phyloP scores from a whole-genome alignment of 768 basidiomycete genomes.

The Trametes villosa region DNA sequence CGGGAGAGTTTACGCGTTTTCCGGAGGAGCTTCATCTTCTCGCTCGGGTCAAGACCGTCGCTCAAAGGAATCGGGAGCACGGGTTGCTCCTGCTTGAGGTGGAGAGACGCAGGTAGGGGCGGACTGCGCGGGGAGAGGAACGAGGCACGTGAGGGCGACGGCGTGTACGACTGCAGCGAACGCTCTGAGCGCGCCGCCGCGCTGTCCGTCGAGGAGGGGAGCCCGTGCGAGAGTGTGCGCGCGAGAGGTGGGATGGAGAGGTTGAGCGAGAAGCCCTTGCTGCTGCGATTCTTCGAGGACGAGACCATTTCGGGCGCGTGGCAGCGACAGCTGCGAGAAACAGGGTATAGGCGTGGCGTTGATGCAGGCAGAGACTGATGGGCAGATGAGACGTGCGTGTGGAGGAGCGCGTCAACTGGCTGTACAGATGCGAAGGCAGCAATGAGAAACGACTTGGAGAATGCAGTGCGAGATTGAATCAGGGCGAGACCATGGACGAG shows the following conservation, averaged over 20 bases:
- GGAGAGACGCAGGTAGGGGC: constrained; percentile 16
- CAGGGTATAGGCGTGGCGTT: constrained; percentile 10
- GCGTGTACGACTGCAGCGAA: constrained; percentile 1
- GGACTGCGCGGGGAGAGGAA: constrained; percentile 24
- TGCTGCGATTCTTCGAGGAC: constrained; percentile 15
- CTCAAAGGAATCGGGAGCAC: constrained; percentile 15
- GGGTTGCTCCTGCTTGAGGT: constrained; percentile 31
- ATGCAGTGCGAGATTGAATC: background rate
- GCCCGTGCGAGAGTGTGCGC: background rate
- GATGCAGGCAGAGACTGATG: constrained; percentile 16
- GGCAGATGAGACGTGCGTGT: constrained; percentile 8
- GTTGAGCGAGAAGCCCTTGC: constrained; percentile 19
- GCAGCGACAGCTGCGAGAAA: background rate
- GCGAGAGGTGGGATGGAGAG: constrained; percentile 14
- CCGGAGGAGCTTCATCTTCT: constrained; percentile 44
- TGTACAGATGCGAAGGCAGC: constrained; percentile 4
- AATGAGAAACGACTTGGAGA: background rate
- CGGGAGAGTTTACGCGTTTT: constrained; percentile 50
- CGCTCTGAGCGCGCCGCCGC: background rate
- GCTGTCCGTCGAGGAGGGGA: constrained; percentile 1
- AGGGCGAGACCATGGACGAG: background rate
- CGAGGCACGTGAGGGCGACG: constrained; percentile 6
- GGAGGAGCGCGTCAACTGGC: background rate
- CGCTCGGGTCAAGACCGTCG: constrained; percentile 39
- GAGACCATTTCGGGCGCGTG: constrained; percentile 14